Conservation (phyloP, 2,329 filamentous ascomycete species). For the Claviceps sp. region DNA sequence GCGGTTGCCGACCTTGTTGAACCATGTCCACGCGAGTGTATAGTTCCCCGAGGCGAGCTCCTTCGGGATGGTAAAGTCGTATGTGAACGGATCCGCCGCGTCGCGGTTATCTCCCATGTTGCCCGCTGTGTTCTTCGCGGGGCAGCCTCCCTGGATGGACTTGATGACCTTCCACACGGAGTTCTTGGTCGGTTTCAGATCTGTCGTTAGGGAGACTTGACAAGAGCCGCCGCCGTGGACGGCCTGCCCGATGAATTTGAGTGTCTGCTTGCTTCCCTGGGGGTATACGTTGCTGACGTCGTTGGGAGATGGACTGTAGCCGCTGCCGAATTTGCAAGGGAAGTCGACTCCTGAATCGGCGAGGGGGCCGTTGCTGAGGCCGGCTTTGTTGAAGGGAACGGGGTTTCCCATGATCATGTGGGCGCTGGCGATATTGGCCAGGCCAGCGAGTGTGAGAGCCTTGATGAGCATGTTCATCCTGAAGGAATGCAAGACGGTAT, state of each 20-base stretch:
- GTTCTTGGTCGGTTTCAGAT: constrained; percentile 49
- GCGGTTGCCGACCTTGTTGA: constrained; percentile 83
- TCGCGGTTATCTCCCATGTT: constrained; percentile 37
- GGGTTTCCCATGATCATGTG: constrained; percentile 68
- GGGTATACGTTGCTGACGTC: constrained; percentile 44
- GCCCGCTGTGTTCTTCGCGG: constrained; percentile 40
- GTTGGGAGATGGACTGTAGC: constrained; percentile 27
- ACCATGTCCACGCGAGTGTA: constrained; percentile 85
- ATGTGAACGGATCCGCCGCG: constrained; percentile 38
- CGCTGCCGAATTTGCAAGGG: constrained; percentile 59
- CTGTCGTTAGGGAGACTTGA: constrained; percentile 76
- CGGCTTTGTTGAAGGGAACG: constrained; percentile 38
- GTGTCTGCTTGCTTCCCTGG: constrained; percentile 24
- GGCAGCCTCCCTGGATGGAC: constrained; percentile 77
- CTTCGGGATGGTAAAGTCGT: constrained; percentile 57
- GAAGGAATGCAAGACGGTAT: background rate
- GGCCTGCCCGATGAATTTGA: constrained; percentile 58
- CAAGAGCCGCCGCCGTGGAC: constrained; percentile 87
- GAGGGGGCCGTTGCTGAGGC: constrained; percentile 50
- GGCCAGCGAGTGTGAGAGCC: constrained; percentile 36
- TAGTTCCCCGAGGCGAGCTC: constrained; percentile 64
- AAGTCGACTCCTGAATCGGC: constrained; percentile 48
- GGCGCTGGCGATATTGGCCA: constrained; percentile 48
- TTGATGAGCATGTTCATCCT: constrained; percentile 34
- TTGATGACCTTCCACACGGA: constrained; percentile 81